Conservation (phyloP, 2,329 filamentous ascomycete genomes). For the Metarhizium brunneum region DNA sequence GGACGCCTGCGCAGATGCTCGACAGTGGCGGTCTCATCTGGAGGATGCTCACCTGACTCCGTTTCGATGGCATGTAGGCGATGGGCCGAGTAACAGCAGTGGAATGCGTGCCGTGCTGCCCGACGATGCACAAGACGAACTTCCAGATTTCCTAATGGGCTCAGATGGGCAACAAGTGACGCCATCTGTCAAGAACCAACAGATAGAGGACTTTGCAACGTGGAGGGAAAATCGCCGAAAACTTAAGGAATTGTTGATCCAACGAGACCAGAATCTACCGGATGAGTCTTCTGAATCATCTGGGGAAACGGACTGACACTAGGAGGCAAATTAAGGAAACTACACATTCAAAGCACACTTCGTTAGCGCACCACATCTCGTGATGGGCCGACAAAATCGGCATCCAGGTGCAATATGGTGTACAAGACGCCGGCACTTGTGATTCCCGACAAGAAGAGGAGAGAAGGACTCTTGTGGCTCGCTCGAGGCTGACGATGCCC, state of each 20-base stretch:
- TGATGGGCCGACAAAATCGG: background rate
- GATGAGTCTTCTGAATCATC: conserved; percentile 1
- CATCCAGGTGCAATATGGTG: no score
- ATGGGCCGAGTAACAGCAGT: conserved; percentile 40
- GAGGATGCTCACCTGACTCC: conserved; percentile 43
- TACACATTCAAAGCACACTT: background rate
- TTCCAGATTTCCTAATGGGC: conserved; percentile 44
- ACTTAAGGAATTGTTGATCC: conserved; percentile 33
- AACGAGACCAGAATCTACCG: conserved; percentile 36
- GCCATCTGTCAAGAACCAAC: conserved; percentile 43
- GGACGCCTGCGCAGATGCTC: conserved; percentile 5
- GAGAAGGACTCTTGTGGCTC: no score
- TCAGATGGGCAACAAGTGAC: conserved; percentile 46
- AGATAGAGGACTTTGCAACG: conserved; percentile 38
- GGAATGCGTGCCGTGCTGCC: conserved; percentile 10
- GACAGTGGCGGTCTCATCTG: conserved; percentile 38
- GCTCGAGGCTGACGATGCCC: no score
- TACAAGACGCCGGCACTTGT: no score
- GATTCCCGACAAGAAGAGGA: no score
- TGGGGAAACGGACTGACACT: background rate
- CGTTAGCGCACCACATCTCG: background rate
- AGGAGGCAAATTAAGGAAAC: background rate
- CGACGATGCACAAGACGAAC: conserved; percentile 16
- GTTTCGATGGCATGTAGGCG: conserved; percentile 49
- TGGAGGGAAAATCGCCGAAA: conserved; percentile 33